A percentile compares a stretch with the other conserved stretches of the same genome.
Conservation (phyloP, 192 early-diverging fungal species). For the Mortierella hygrophila region DNA sequence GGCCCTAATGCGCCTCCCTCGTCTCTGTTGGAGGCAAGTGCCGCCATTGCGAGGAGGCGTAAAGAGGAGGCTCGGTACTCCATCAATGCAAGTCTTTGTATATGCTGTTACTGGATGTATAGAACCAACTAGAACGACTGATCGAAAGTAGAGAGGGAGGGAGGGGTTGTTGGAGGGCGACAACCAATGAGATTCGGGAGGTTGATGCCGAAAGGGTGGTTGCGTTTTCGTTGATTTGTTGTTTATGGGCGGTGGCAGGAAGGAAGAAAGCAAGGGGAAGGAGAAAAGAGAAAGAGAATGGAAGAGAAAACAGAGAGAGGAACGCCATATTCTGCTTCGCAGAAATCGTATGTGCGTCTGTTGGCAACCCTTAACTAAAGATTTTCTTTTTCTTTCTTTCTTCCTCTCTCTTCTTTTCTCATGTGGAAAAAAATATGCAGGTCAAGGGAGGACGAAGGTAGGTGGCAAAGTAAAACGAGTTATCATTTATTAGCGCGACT, state of each 20-base stretch:
- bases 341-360: too few species aligned
- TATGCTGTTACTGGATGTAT: not conserved
- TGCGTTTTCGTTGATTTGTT: not conserved
- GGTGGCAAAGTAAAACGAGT: too few species aligned
- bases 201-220: not conserved
- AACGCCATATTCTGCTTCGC: too few species aligned
- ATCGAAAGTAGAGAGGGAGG: not conserved
- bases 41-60: not conserved
- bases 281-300: too few species aligned
- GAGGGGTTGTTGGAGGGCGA: not conserved
- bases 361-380: not conserved
- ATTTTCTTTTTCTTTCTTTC: not conserved
- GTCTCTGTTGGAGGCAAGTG: slow-evolving; percentile 1
- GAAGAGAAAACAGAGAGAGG: too few species aligned
- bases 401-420: not conserved
- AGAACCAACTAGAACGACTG: not conserved
- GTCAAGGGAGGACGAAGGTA: too few species aligned
- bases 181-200: not conserved
- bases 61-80: not conserved
- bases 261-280: not conserved
- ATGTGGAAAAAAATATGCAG: too few species aligned
- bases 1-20: not conserved
- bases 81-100: not conserved
- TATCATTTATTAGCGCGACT: not conserved
- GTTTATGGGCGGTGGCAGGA: not conserved